Conservation (phyloP, 202 grass and related monocot species). For the Setaria italica region DNA sequence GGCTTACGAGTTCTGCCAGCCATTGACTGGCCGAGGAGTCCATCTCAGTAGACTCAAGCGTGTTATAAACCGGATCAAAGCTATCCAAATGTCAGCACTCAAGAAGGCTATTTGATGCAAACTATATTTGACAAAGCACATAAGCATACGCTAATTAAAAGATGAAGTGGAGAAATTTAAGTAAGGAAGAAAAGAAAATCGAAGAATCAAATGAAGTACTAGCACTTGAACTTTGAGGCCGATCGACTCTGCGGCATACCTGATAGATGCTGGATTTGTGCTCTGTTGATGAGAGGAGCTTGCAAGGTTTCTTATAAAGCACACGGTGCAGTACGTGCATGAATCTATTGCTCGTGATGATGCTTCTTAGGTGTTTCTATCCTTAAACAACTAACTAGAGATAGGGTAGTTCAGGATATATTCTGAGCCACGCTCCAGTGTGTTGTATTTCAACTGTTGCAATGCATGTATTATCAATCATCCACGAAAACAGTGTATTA, state of each 20-base stretch:
- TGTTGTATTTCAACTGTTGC: background rate
- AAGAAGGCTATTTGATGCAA: background rate
- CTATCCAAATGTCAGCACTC: background rate
- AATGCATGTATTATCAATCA: background rate
- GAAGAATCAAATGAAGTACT: background rate
- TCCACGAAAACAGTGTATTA: background rate
- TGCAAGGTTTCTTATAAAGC: slow-evolving; percentile 17
- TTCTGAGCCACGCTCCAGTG: background rate
- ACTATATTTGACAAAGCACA: background rate
- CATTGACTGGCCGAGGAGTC: slow-evolving; percentile 15
- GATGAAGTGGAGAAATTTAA: background rate
- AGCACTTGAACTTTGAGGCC: background rate
- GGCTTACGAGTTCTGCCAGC: slow-evolving; percentile 30
- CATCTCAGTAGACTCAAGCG: background rate
- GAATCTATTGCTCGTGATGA: background rate
- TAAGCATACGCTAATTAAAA: background rate
- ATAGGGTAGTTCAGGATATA: background rate
- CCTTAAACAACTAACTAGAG: background rate
- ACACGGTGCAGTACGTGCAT: background rate
- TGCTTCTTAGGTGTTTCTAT: background rate
- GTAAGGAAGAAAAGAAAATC: background rate
- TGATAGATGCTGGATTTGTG: background rate
- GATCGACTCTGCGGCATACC: background rate
- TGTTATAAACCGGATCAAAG: background rate
- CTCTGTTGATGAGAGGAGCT: background rate